phyloP scores from a whole-genome alignment of 2,329 filamentous ascomycete species.

The Biscogniauxia mediterranea region DNA sequence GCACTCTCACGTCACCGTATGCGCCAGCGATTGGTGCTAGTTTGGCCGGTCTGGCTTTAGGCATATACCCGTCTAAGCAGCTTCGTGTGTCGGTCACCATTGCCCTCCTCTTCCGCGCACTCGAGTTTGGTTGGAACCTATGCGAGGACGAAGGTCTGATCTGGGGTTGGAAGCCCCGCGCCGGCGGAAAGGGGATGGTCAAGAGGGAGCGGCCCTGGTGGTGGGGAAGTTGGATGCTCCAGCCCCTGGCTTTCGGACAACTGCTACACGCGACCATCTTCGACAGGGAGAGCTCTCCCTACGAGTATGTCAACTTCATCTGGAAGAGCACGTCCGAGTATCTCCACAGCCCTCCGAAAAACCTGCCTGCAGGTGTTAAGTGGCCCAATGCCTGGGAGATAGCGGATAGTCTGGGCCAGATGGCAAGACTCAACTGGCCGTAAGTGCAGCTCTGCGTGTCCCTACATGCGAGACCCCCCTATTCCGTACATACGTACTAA shows the following conservation, averaged over 20 bases:
- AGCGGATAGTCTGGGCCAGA: slow-evolving; percentile 76
- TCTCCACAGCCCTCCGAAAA: slow-evolving; percentile 67
- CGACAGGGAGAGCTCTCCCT: slow-evolving; percentile 63
- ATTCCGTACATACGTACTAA: slow-evolving; percentile 7
- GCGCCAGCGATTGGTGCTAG: slow-evolving; percentile 90
- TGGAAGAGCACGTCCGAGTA: slow-evolving; percentile 78
- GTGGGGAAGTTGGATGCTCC: slow-evolving; percentile 82
- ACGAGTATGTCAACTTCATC: slow-evolving; percentile 45
- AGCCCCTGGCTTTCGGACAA: slow-evolving; percentile 74
- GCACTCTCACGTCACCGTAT: slow-evolving; percentile 75
- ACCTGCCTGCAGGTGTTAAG: slow-evolving; percentile 61
- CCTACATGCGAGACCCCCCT: neutral
- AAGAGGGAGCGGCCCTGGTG: slow-evolving; percentile 71
- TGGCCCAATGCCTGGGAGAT: slow-evolving; percentile 80
- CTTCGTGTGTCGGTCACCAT: slow-evolving; percentile 75
- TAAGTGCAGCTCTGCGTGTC: slow-evolving; percentile 43
- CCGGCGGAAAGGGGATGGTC: slow-evolving; percentile 46
- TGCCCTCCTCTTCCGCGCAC: slow-evolving; percentile 73
- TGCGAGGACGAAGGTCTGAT: slow-evolving; percentile 71
- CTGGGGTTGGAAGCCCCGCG: slow-evolving; percentile 51
- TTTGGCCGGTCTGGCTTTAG: slow-evolving; percentile 78
- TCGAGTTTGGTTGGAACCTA: slow-evolving; percentile 85
- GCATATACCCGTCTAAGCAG: slow-evolving; percentile 64
- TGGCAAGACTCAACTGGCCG: slow-evolving; percentile 83
- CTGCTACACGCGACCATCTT: slow-evolving; percentile 74